These are phyloP conservation scores for Saccharomyces cerevisiae DNA, from an alignment of 805 yeast genomes.

Conservation along the genomic window DNA sequence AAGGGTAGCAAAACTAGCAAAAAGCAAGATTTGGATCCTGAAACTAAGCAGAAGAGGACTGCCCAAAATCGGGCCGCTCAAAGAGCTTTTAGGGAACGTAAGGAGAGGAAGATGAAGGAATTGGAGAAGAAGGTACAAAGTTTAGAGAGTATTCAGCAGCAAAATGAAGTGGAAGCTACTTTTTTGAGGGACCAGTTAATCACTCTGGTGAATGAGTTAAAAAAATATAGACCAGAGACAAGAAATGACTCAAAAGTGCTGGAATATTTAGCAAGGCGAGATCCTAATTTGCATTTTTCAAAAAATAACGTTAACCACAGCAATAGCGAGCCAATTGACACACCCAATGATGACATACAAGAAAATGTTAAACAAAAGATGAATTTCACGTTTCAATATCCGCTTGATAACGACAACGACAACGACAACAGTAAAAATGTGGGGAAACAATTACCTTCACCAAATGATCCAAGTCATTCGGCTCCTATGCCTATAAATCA, in stretches of 20 bases:
- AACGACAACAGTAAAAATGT: background rate
- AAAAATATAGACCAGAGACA: slow-evolving; percentile 43
- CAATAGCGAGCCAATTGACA: background rate
- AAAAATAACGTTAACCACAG: background rate
- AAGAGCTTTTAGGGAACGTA: slow-evolving; percentile 90
- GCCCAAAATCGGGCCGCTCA: slow-evolving; percentile 98
- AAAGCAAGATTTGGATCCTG: slow-evolving; percentile 60
- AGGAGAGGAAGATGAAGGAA: slow-evolving; percentile 78
- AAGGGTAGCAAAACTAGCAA: slow-evolving; percentile 54
- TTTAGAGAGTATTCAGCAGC: slow-evolving; percentile 63
- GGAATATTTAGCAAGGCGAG: slow-evolving; percentile 16
- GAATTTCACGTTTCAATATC: slow-evolving; percentile 46
- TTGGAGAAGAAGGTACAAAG: slow-evolving; percentile 70
- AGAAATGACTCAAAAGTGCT: slow-evolving; percentile 26
- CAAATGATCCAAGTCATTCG: slow-evolving; percentile 2
- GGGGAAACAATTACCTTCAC: slow-evolving; percentile 6
- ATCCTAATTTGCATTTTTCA: slow-evolving; percentile 1
- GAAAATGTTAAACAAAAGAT: slow-evolving; percentile 16
- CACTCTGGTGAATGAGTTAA: slow-evolving; percentile 61
- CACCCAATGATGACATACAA: slow-evolving; percentile 2
- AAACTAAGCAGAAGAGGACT: slow-evolving; percentile 78
- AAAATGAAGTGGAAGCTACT: slow-evolving; percentile 64
- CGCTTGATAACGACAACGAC: slow-evolving; percentile 32
- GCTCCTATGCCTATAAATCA: background rate
- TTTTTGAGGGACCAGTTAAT: slow-evolving; percentile 70